Base-by-base conservation (phyloP, 176 grass and related monocot genomes). In the Chloris gayana region DNA sequence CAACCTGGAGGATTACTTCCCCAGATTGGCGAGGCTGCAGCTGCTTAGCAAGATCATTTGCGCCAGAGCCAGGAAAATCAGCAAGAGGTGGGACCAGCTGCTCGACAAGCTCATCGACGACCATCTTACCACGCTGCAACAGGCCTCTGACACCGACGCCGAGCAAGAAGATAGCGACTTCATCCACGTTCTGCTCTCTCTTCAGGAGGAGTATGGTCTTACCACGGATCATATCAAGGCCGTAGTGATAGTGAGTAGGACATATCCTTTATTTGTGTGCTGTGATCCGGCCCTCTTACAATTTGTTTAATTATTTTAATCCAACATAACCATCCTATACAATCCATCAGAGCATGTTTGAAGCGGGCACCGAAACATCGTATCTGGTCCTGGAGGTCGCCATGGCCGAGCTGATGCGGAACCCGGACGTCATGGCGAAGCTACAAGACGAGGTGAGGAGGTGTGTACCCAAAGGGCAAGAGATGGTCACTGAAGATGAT, bases 71-170 rank as follows among this genome's bases (percentile, higher is more conserved):
- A 46, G 45, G 1, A 45, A 32, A 32, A 19, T 64, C 53, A 61
- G 32, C 60, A 65, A 21, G 80, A 49, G 41, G 35, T 90, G 75
- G 84, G 79, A 86, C 4, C 68, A 86, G 32, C 24, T 86, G 31
- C 77, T 86, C 0, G 79, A 90, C 31, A 84, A 68, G 62, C 57
- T 83, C 21, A 86, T 86, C 83, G 30, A 67, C 4, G 65, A 78
- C 4, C 83, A 85, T 58, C 71, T 30, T 41, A 7, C n/a, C 13
- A 71, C 9, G 25, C 13, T 2, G 35, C 33, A 22, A 14, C 41
- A 34, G 5, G 34, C 34, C 34, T 35, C 34, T 35, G 3, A 35
- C 34, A 5, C 34, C 5, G 34, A 35, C 34, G 5, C 34, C 34
- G 34, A 2, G 13, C 14, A 53, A 15, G 5, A 73, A 15, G 70